Base-by-base conservation (phyloP, 2,329 filamentous ascomycete species). In the Delphinella strobiligena region DNA sequence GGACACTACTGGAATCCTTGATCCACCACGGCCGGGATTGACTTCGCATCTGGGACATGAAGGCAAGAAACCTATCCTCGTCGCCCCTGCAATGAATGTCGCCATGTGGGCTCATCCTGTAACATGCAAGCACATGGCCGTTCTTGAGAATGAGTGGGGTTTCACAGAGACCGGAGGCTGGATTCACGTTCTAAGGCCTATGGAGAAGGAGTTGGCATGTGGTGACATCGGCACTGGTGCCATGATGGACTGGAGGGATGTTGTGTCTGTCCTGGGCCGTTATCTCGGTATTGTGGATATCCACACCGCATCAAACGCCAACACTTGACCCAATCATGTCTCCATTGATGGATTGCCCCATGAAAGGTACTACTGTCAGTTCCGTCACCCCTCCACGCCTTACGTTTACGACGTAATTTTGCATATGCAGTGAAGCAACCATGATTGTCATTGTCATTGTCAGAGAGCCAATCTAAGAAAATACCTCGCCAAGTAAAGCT, bases 41-140 rank as follows among this genome's bases (percentile, higher is more conserved):
- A 33, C 34, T 10, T 42, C 37, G 50, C 48, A 34, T 17, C 36
- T 30, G 43, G 34, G 38, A 24, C 34, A 31, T 31, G 60, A 55
- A 4, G 59, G 54, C 38, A 75, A 69, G 57, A 80, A 80, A 58
- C 73, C 68, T 47, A 85, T 93, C 27, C 52, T 91, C 2, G 81
- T 89, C 0, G 82, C 82, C 2, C 79, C 80, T 1, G 78, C 82
- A 19, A 93, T 94, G 85, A 94, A 95, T 58, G 86, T 77, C 17
- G 78, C 80, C 3, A 94, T 94, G 88, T 93, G 83, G 81, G 67
- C 70, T 40, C 86, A 95, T 55, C 88, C 87, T 2, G 66, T 93
- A 34, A 94, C 88, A 1, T 69, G 62, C 36, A 75, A 73, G 46
- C 85, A 94, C 47, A 61, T 94, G 29, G 63, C 63, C 31, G 65